phyloP scores from a whole-genome alignment of 164 flowering plant species.

The Saururus chinensis region DNA sequence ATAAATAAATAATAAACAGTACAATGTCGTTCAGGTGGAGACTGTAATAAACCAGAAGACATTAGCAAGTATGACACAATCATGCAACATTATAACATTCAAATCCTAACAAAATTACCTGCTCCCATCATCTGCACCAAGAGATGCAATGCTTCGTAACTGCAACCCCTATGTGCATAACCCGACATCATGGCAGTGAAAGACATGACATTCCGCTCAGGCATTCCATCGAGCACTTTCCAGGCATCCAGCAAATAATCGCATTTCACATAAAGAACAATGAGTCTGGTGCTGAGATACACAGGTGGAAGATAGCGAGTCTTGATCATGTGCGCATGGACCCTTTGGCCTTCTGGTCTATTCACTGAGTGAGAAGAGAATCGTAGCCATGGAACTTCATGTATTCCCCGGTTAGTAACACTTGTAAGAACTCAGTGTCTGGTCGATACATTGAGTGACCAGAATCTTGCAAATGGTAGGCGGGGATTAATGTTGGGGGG shows the following conservation, averaged over 20 bases:
- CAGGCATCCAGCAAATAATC: slow-evolving; percentile 14
- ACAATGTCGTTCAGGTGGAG: too few relatives aligned
- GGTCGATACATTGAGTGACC: too few relatives aligned
- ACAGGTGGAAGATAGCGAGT: too few relatives aligned
- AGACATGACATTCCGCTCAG: slow-evolving; percentile 19
- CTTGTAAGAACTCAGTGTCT: too few relatives aligned
- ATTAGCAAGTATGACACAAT: too few relatives aligned
- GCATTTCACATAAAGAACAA: slow-evolving; percentile 17
- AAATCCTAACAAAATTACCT: too few relatives aligned
- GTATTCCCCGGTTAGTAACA: slow-evolving; percentile 1
- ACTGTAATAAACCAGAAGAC: too few relatives aligned
- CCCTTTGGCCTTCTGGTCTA: slow-evolving; percentile 16
- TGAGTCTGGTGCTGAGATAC: slow-evolving; percentile 18
- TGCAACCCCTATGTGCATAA: slow-evolving; percentile 12
- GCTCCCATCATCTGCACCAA: slow-evolving; percentile 18
- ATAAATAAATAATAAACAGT: too few relatives aligned
- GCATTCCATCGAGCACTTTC: slow-evolving; percentile 21
- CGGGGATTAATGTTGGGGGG: too few relatives aligned
- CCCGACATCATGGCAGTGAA: slow-evolving; percentile 23
- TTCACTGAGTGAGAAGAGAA: slow-evolving; percentile 16
- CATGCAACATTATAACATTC: too few relatives aligned
- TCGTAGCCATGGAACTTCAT: slow-evolving; percentile 18
- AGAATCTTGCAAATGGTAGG: too few relatives aligned
- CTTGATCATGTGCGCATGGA: too few relatives aligned
- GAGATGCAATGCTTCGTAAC: slow-evolving; percentile 11